A percentile compares a stretch with the other conserved stretches of the same genome.
Evolutionary conservation across 1,284 basidiomycete genomes (phyloP).

Genomic region (Meira nashicola): DNA sequence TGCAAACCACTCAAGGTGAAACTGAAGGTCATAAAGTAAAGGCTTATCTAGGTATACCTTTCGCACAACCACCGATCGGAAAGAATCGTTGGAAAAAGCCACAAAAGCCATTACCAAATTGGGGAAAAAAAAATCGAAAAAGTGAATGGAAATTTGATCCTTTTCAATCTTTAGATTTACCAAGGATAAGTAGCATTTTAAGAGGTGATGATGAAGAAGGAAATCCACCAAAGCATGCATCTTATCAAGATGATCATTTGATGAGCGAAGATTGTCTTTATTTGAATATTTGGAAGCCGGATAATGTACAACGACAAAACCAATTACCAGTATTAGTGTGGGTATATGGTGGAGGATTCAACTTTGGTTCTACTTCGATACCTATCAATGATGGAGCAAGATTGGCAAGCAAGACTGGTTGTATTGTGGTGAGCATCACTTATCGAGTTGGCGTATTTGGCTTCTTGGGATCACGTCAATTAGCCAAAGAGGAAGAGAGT

Average conservation of each 20-base stretch:
- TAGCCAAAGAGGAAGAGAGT: conserved; percentile 34
- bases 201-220: conserved; percentile 16
- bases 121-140: conserved; percentile 2
- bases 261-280: conserved; percentile 13
- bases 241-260: conserved; percentile 6
- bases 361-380: conserved; percentile 31
- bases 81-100: conserved; percentile 63
- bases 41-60: conserved; percentile 66
- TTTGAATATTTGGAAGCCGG: conserved; percentile 9
- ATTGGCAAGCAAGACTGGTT: conserved; percentile 29
- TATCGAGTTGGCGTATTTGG: conserved; percentile 58
- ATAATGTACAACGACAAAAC: neutral
- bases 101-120: conserved; percentile 16
- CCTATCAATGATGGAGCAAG: conserved; percentile 21
- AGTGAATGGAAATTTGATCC: conserved; percentile 22
- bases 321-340: conserved; percentile 61
- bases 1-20: too few species aligned
- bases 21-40: conserved; percentile 51
- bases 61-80: conserved; percentile 62
- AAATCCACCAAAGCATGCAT: neutral
- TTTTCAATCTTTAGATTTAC: conserved; percentile 22
- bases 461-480: conserved; percentile 57
- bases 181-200: conserved; percentile 23
- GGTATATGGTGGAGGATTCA: conserved; percentile 58
- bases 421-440: conserved; percentile 57